Evolutionary conservation across 345 rosid genomes (phyloP).

Genomic region (Moricandia arvensis): DNA sequence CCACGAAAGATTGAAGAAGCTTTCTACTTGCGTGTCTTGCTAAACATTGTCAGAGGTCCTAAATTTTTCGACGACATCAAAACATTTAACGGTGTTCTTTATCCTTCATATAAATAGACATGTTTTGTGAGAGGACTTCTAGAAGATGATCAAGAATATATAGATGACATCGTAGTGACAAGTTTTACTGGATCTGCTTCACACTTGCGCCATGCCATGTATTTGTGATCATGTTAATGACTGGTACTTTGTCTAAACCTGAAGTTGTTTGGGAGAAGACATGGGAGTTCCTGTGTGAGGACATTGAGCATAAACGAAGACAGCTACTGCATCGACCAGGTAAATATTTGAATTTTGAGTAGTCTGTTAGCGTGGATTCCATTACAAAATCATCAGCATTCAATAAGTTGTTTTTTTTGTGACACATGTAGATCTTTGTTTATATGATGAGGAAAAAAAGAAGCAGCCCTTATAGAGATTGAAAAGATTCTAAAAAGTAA

Average conservation of each 20-base stretch:
- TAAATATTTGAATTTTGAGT: not conserved
- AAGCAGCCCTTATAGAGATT: not conserved
- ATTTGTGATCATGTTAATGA: not conserved
- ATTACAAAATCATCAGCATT: not conserved
- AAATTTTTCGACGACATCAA: too few relatives aligned
- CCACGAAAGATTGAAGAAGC: not conserved
- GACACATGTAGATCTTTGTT: not conserved
- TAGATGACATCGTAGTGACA: not conserved
- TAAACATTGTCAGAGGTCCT: not conserved
- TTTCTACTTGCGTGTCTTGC: not conserved
- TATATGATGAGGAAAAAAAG: not conserved
- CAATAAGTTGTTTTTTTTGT: not conserved
- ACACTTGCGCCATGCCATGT: not conserved
- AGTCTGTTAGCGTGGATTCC: not conserved
- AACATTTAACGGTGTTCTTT: not conserved
- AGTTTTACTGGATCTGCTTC: not conserved
- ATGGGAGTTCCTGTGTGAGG: not conserved
- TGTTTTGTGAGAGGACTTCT: not conserved
- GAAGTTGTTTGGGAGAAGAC: not conserved
- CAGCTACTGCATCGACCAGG: not conserved
- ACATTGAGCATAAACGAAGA: not conserved
- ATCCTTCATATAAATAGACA: not conserved
- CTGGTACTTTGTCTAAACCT: not conserved
- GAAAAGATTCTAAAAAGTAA: not conserved
- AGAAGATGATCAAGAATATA: not conserved